phyloP scores from a whole-genome alignment of 1,284 basidiomycete genomes.

The Cystobasidiaceae sp. region DNA sequence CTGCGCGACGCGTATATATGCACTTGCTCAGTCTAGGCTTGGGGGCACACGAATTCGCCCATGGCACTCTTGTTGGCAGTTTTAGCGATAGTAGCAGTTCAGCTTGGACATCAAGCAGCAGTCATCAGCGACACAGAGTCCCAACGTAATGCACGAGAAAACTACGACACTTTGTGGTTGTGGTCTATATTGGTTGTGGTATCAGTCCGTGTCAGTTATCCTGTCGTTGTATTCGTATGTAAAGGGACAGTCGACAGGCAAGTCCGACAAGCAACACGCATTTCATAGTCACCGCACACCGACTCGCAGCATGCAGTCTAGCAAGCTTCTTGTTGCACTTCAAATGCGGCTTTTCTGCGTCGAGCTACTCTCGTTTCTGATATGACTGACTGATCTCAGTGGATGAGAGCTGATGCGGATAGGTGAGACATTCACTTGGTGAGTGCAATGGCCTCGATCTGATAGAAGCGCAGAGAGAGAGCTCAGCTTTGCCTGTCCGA shows the following conservation, averaged over 20 bases:
- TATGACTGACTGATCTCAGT: too few relatives aligned
- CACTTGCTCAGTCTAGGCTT: constrained; percentile 9
- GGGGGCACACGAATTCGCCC: not conserved
- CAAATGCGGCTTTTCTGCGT: too few relatives aligned
- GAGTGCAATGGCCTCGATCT: constrained; percentile 26
- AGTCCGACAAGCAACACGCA: too few relatives aligned
- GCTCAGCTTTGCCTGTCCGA: not conserved
- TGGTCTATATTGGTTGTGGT: too few relatives aligned
- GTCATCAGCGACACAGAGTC: not conserved
- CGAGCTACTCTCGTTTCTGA: too few relatives aligned
- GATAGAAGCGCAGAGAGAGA: not conserved
- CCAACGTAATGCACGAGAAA: not conserved
- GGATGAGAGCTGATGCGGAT: not conserved
- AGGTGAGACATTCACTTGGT: constrained; percentile 23
- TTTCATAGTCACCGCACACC: too few relatives aligned
- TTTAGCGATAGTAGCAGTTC: not conserved
- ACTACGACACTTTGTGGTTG: not conserved
- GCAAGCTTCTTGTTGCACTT: too few relatives aligned
- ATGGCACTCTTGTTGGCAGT: constrained; percentile 1
- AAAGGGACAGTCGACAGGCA: too few relatives aligned
- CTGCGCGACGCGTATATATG: not conserved
- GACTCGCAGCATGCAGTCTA: too few relatives aligned
- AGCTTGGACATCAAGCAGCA: not conserved
- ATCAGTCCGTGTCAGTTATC: too few relatives aligned
- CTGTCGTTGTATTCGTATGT: too few relatives aligned